Base-by-base conservation (phyloP, 345 rosid genomes). In the Lepidium didymum region DNA sequence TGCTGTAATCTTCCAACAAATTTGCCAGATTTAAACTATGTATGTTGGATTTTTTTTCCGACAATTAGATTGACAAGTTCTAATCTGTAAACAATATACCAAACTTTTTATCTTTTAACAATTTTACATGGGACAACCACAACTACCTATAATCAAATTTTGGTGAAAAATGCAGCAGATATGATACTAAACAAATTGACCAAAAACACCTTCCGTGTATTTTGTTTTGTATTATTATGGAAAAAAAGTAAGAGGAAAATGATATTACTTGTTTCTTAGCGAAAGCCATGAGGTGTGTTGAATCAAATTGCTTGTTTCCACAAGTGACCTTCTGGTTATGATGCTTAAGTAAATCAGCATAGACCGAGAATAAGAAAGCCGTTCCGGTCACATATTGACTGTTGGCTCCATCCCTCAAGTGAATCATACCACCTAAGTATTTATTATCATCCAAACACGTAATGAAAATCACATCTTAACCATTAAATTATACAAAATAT, bases 381-480 rank as follows among this genome's bases (percentile, higher is more conserved):
- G 94, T 66, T 16, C 85, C 81, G 0, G 96, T 92, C 7, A 85
- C 94, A 36, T 89, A 84, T 53, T 92, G 98, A 40, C 77, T 70
- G 82, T 90, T 90, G 74, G 97, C 98, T 18, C 98, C 98, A 31
- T 89, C 94, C 60, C 98, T 84, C 70, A 83, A 55, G 77, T 90
- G 82, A 76, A 88, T 58, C 87, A 93, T 38, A 8, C 97, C 97
- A 51, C 95, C 91, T 84, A 68, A 37, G 13, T 15, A 62, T 8
- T 18, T 25, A 62, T 8, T n/a, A 47, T 61, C 18, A 53, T 29
- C 12, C 68, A 54, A 40, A 42, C 52, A 68, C 33, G 35, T 35
- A 21, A 6, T 14, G 1, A 6, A n/a, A 11, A 41, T 54, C 36
- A 59, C 13, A 50, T 44, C 3, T 10, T 10, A 52, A 10, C 29